A percentile compares a stretch with the other conserved stretches of the same genome.
Evolutionary conservation across 169 alveolate species (phyloP).

Genomic region (Cryptosporidium andersoni): DNA sequence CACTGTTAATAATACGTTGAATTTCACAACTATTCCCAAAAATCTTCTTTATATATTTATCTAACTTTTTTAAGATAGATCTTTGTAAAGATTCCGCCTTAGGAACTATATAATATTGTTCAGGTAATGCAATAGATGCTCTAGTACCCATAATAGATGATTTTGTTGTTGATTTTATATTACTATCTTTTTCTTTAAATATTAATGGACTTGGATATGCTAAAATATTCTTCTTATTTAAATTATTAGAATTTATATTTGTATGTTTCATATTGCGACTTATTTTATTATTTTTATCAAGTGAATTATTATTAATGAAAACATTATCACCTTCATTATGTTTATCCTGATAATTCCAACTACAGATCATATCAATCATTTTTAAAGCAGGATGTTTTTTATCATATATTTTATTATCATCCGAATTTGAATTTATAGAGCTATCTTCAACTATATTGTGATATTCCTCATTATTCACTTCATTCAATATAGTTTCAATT

Average conservation of each 20-base stretch:
- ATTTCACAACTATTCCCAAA: conserved; percentile 53
- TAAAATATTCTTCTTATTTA: conserved; percentile 9
- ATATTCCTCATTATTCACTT: neutral
- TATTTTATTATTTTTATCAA: conserved; percentile 28
- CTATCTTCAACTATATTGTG: conserved; percentile 4
- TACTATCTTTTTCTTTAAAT: conserved; percentile 22
- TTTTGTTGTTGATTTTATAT: conserved; percentile 10
- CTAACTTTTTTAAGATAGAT: conserved; percentile 19
- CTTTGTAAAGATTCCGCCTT: conserved; percentile 39
- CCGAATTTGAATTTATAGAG: neutral
- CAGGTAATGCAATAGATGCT: conserved; percentile 63
- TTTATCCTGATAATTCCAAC: conserved; percentile 1
- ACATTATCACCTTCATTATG: conserved; percentile 26
- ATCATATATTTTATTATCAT: neutral
- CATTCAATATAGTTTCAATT: conserved; percentile 19
- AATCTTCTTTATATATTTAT: conserved; percentile 8
- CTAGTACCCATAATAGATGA: conserved; percentile 55
- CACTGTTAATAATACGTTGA: conserved; percentile 28
- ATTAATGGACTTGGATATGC: conserved; percentile 61
- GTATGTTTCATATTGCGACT: neutral
- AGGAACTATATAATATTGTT: conserved; percentile 53
- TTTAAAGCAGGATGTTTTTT: neutral
- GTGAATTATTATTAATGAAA: conserved; percentile 16
- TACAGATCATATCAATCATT: conserved; percentile 38
- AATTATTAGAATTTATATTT: conserved; percentile 1